A percentile compares a stretch with the other conserved stretches of the same genome.
Evolutionary conservation across 257 asterid species (phyloP).

Genomic region (Parsonsia alboflavescens): DNA sequence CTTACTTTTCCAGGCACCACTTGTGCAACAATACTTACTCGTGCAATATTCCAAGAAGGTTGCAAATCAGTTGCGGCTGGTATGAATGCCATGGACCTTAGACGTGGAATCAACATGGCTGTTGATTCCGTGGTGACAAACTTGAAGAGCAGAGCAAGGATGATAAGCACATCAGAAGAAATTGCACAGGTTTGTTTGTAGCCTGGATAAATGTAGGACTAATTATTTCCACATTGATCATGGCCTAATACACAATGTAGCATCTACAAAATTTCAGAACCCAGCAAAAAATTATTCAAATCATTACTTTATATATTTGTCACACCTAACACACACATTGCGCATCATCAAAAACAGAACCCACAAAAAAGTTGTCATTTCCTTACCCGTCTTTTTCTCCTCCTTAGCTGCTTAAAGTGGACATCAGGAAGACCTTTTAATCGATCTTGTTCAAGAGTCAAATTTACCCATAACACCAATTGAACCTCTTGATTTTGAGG

Average conservation of each 20-base stretch:
- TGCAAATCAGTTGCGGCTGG: constrained; percentile 99
- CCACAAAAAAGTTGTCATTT: background rate
- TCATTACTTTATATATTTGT: no score
- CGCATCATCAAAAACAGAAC: no score
- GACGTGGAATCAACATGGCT: constrained; percentile 89
- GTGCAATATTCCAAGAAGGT: constrained; percentile 89
- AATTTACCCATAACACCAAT: no score
- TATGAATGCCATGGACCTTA: constrained; percentile 94
- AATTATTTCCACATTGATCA: background rate
- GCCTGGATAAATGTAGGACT: background rate
- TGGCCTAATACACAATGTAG: background rate
- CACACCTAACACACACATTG: no score
- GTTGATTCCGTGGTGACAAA: constrained; percentile 82
- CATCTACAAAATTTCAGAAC: background rate
- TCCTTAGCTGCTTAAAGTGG: background rate
- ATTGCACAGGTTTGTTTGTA: constrained; percentile 76
- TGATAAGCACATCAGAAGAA: constrained; percentile 98
- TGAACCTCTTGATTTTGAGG: no score
- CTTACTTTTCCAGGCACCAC: constrained; percentile 62
- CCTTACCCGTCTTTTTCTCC: background rate
- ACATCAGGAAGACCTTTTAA: background rate
- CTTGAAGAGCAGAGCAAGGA: constrained; percentile 91
- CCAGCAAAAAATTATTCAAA: no score
- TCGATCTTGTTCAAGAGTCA: no score
- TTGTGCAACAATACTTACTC: constrained; percentile 93